phyloP scores from a whole-genome alignment of 2,329 filamentous ascomycete genomes.

The Pseudocercospora pini-densiflorae region DNA sequence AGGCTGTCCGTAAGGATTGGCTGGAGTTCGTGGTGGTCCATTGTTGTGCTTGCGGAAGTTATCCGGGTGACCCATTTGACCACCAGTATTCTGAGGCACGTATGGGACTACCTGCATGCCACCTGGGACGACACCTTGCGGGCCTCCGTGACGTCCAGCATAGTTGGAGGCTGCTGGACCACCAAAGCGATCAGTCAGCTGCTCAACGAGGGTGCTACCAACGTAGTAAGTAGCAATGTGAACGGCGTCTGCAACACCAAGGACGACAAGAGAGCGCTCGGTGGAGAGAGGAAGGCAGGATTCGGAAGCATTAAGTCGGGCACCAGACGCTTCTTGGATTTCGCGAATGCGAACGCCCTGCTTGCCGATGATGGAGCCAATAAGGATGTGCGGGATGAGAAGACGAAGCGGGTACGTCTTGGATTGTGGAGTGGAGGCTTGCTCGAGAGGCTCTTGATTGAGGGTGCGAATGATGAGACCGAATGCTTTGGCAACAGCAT shows the following conservation, averaged over 20 bases:
- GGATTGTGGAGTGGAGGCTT: constrained; percentile 87
- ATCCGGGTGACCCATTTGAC: constrained; percentile 89
- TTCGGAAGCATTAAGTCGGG: constrained; percentile 94
- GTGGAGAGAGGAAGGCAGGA: constrained; percentile 92
- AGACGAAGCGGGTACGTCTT: constrained; percentile 97
- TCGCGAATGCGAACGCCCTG: constrained; percentile 94
- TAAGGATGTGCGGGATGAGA: constrained; percentile 93
- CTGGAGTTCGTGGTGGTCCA: constrained; percentile 71
- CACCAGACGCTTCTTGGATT: constrained; percentile 97
- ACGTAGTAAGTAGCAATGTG: constrained; percentile 99
- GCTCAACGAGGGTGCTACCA: constrained; percentile 95
- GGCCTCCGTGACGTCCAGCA: constrained; percentile 89
- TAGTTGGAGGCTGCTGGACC: constrained; percentile 97
- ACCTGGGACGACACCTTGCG: constrained; percentile 89
- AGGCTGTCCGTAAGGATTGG: constrained; percentile 58
- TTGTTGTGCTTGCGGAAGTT: constrained; percentile 73
- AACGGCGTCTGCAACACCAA: constrained; percentile 96
- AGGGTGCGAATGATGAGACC: constrained; percentile 97
- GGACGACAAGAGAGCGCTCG: constrained; percentile 95
- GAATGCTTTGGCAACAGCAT: constrained; percentile 97
- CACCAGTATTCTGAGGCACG: constrained; percentile 87
- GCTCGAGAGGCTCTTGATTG: constrained; percentile 92
- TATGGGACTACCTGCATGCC: constrained; percentile 99
- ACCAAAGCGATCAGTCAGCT: constrained; percentile 94
- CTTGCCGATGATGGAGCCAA: constrained; percentile 98